Percentiles rank a stretch among this genome's conserved stretches.
phyloP scores from a whole-genome alignment of 2,329 filamentous ascomycete genomes.

The Paracamarosporium sp. region DNA sequence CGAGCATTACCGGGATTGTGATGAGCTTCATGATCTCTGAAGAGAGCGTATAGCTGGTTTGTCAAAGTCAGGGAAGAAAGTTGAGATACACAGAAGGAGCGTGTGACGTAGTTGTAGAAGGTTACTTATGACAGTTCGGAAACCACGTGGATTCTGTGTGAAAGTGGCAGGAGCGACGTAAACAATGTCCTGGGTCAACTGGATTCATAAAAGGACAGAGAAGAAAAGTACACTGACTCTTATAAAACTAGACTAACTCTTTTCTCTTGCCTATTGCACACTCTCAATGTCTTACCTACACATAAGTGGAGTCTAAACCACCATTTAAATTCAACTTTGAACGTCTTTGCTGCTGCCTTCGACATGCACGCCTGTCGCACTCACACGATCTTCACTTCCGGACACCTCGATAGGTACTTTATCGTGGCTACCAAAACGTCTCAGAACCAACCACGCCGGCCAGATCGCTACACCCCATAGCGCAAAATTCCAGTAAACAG shows the following conservation, averaged over 20 bases:
- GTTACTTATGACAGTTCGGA: too few species aligned
- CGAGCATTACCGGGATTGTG: neutral
- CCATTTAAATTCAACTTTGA: neutral
- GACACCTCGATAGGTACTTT: neutral
- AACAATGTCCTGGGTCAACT: too few species aligned
- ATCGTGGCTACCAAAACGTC: constrained; percentile 55
- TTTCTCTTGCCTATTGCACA: too few species aligned
- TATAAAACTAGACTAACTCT: neutral
- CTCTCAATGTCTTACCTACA: too few species aligned
- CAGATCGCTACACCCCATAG: constrained; percentile 69
- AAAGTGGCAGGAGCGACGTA: too few species aligned
- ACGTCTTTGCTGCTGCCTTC: neutral
- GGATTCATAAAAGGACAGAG: too few species aligned
- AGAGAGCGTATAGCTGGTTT: neutral
- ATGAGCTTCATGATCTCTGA: neutral
- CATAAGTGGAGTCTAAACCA: too few species aligned
- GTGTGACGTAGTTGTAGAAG: too few species aligned
- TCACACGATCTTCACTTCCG: neutral
- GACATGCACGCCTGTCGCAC: neutral
- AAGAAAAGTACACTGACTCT: too few species aligned
- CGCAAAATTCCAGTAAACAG: constrained; percentile 73
- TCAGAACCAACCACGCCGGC: constrained; percentile 72
- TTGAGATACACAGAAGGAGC: too few species aligned
- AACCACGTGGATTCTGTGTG: too few species aligned
- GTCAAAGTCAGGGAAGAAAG: too few species aligned